phyloP scores from a whole-genome alignment of 768 basidiomycete genomes.

The Tulasnella sp. region DNA sequence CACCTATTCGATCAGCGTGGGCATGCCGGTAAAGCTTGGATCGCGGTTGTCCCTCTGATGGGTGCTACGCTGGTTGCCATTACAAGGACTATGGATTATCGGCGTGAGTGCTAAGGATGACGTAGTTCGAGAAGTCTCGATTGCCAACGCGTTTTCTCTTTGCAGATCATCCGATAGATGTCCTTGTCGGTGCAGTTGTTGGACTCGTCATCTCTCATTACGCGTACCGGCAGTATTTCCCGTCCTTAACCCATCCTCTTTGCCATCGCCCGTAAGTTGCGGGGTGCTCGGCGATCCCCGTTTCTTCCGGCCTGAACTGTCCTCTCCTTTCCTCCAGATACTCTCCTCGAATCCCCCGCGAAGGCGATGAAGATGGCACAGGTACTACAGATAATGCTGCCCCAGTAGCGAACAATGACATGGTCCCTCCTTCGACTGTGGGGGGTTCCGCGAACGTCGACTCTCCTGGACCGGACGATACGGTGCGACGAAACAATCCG shows the following conservation, averaged over 20 bases:
- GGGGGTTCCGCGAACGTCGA: background rate
- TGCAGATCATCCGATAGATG: constrained; percentile 87
- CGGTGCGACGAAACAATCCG: background rate
- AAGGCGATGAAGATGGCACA: background rate
- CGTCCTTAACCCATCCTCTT: constrained; percentile 51
- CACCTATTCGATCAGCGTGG: constrained; percentile 82
- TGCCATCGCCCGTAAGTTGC: constrained; percentile 51
- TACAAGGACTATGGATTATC: constrained; percentile 85
- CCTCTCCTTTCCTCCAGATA: constrained; percentile 5
- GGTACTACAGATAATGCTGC: background rate
- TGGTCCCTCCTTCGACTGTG: background rate
- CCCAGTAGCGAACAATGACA: background rate
- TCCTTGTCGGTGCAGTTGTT: constrained; percentile 67
- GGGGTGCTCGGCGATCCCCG: constrained; percentile 29
- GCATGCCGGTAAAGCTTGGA: constrained; percentile 76
- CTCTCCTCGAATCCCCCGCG: constrained; percentile 3
- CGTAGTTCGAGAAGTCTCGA: background rate
- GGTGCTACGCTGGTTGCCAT: constrained; percentile 72
- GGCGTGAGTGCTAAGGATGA: constrained; percentile 46
- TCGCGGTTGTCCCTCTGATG: constrained; percentile 64
- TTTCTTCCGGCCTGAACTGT: constrained; percentile 38
- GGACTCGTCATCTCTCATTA: constrained; percentile 68
- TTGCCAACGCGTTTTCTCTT: background rate
- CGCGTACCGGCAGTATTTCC: constrained; percentile 77
- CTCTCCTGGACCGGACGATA: background rate